These are phyloP conservation scores for Sclerotinia sclerotiorum DNA, from an alignment of 2,329 filamentous ascomycete species.

Conservation along the genomic window DNA sequence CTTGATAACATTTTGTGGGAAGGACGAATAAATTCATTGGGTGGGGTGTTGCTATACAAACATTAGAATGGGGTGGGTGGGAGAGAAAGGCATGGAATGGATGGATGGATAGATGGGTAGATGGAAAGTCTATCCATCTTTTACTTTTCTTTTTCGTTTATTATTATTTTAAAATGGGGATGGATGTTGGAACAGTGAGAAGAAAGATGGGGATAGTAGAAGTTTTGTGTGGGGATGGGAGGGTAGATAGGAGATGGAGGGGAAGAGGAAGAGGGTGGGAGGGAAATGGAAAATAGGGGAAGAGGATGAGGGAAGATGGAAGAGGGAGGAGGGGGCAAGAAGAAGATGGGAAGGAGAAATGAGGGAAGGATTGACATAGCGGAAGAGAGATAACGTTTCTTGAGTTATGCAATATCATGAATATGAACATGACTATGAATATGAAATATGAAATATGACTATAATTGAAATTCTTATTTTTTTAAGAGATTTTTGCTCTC, in stretches of 20 bases:
- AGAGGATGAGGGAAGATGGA: background rate
- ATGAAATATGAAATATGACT: background rate
- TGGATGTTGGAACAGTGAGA: background rate
- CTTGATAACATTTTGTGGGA: background rate
- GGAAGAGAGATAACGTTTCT: background rate
- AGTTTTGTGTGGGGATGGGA: background rate
- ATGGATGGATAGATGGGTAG: background rate
- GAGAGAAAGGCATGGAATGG: slow-evolving; percentile 1
- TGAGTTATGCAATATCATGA: slow-evolving; percentile 7
- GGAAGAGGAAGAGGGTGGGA: background rate
- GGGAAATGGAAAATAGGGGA: background rate
- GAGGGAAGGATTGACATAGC: background rate
- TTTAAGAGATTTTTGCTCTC: background rate
- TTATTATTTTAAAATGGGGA: background rate
- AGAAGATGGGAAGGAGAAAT: background rate
- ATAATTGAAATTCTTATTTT: background rate
- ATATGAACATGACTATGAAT: background rate
- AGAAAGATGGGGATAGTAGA: background rate
- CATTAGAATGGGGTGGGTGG: slow-evolving; percentile 6
- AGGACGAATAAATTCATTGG: slow-evolving; percentile 16
- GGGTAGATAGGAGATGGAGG: background rate
- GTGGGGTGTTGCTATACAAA: slow-evolving; percentile 11
- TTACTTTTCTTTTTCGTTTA: slow-evolving; percentile 10
- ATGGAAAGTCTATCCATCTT: background rate
- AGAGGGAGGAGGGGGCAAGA: background rate